A percentile compares a stretch with the other conserved stretches of the same genome.
phyloP scores from a whole-genome alignment of 179 eudicot species.

The Heliamphora pulchella region DNA sequence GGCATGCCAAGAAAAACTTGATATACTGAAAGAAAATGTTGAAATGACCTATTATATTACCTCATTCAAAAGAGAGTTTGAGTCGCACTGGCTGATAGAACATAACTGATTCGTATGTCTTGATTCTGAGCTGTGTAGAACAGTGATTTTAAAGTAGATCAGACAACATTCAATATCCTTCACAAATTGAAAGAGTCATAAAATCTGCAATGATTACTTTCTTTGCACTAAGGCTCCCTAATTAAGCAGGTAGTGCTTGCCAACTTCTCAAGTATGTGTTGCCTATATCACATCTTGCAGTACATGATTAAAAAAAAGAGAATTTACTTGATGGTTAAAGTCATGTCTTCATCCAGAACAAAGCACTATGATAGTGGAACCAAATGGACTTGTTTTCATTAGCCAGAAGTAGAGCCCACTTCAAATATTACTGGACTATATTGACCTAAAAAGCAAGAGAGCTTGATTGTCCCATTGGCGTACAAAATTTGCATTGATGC shows the following conservation, averaged over 20 bases:
- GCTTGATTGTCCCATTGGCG: neutral
- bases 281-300: neutral
- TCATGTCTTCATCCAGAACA: neutral
- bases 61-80: conserved; percentile 89
- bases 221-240: neutral
- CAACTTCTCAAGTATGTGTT: neutral
- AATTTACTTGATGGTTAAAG: too few relatives aligned
- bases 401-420: neutral
- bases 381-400: neutral
- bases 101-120: conserved; percentile 87
- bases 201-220: neutral
- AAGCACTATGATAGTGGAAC: neutral
- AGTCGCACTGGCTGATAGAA: conserved; percentile 87
- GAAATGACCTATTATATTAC: conserved; percentile 27
- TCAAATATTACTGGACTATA: neutral
- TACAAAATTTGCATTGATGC: neutral
- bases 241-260: neutral
- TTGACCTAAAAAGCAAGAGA: neutral
- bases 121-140: conserved; percentile 64
- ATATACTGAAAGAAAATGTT: neutral
- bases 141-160: conserved; percentile 2
- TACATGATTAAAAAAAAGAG: neutral
- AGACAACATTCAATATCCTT: neutral
- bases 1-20: neutral
- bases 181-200: neutral